Evolutionary conservation across 768 basidiomycete species (phyloP), one percentile per base, ranked within the genome.

Genomic region (Vararia minispora): DNA sequence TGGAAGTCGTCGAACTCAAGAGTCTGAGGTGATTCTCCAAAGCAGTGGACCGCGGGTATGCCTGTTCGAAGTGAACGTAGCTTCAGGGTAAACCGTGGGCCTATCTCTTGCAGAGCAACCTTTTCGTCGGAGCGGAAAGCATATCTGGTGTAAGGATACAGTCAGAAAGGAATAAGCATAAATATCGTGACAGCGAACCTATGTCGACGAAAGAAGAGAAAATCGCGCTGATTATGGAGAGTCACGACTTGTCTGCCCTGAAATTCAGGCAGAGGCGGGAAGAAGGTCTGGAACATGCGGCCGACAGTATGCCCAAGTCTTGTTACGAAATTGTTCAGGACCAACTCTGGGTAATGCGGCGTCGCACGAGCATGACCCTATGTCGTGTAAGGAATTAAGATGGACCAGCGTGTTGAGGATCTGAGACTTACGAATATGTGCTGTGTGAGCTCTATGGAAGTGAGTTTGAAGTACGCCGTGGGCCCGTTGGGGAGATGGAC

Each of bases 181-280:
- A 31, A 16, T 28, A 30, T 24, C 17, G 24, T 28, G 8, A 30
- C 3, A 23, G 53, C 74, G 37, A 43, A 94, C 79, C 95, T 74
- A 66, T 98, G 95, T 41, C 95, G 69, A 46, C 95, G 68, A 66
- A 99, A 94, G 65, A 99, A 99, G 41, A 99, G 62, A 61, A 98
- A 99, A 63, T 99, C 95, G 33, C 95, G 76, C 57, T 95, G 91
- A 53, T 97, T 97, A 55, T 98, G 95, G 14, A 98, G 66, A 3
- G 94, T 95, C 10, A 98, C 92, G 8, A 97, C 92, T 58, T 99
- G 95, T 22, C 95, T 66, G 24, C 95, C 95, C 60, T 90, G 81
- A 54, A 95, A 97, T 56, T 95, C 87, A 1, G 91, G 90, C 45
- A 94, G 64, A 6, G 87, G 90, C 13, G 95, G 95, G 64, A 97